Evolutionary conservation across 2,329 filamentous ascomycete species (phyloP).

Genomic region (Fusarium sp.): DNA sequence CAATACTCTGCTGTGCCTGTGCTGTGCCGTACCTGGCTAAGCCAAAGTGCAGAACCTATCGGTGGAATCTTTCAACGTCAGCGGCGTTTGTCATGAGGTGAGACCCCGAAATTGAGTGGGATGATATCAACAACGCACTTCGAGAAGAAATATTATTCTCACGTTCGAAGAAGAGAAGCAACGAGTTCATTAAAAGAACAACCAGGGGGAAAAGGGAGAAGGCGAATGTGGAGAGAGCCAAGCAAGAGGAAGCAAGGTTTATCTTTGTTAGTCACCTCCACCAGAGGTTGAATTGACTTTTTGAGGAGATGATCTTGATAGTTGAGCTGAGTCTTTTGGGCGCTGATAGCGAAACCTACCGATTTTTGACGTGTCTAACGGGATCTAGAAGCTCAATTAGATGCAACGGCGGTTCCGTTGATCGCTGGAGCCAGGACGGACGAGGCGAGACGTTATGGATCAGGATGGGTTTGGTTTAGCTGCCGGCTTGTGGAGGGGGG

Average conservation of each 20-base stretch:
- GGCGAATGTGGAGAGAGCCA: conserved; percentile 2
- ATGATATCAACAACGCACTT: not conserved
- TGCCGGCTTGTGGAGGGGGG: not conserved
- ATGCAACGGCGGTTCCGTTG: not conserved
- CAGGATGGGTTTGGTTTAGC: conserved; percentile 3
- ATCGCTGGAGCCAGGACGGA: not conserved
- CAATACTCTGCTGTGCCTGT: not conserved
- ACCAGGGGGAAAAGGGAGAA: not conserved
- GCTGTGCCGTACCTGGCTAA: conserved; percentile 18
- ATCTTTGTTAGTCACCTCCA: not conserved
- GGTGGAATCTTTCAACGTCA: conserved; percentile 20
- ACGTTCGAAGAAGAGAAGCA: not conserved
- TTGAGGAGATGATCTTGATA: not conserved
- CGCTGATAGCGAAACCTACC: not conserved
- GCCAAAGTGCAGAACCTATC: not conserved
- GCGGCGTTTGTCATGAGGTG: conserved; percentile 18
- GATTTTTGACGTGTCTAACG: conserved; percentile 4
- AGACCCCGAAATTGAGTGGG: not conserved
- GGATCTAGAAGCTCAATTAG: conserved; percentile 9
- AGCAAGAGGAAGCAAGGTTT: not conserved
- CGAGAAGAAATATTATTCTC: not conserved
- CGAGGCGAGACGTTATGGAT: conserved; percentile 9
- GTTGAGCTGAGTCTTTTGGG: not conserved
- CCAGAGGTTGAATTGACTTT: not conserved
- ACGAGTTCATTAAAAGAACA: not conserved